Evolutionary conservation across 768 basidiomycete species (phyloP), one percentile per base, ranked within the genome.

Genomic region (Chalciporus sphaerocephalus): DNA sequence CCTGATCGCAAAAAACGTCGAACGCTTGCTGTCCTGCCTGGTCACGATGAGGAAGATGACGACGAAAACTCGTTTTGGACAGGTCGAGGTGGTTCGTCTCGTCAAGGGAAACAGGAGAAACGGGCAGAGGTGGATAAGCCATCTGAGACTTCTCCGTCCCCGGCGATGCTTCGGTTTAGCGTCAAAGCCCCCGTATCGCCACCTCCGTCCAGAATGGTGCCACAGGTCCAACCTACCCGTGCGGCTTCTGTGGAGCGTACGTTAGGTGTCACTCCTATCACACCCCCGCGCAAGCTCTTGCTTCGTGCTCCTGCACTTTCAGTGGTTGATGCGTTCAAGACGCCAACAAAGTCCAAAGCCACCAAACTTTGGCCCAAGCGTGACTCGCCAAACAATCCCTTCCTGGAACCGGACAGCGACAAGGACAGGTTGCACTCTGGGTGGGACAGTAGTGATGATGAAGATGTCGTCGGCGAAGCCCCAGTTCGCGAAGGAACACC

Each of bases 351-450:
- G 6, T 60, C 72, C 1, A 69, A 67, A 39, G 57, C 59, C 13
- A 69, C 59, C 44, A 51, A 59, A 52, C 60, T 61, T 32, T 56
- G 56, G 43, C 66, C 71, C 34, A 62, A 67, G 45, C 78, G 80
- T 15, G 83, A 85, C 60, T 83, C 84, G 3, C 85, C 83, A 1
- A 74, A 81, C 50, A 87, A 87, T 47, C 85, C 86, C 0, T 87
- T 88, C 70, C 70, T 87, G 10, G 68, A 65, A 20, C 73, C 73
- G 1, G 51, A 58, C 10, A 37, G 50, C 15, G 53, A 61, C 30
- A 56, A 60, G 7, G 59, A 45, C 33, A 36, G 46, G 22, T 40
- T 27, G 21, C 42, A 30, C 32, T 52, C 62, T 5, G 63, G 54
- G 35, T 65, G 64, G 63, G 64, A 63, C 20, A 65, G 63, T n/a